Conservation (phyloP, 2,329 filamentous ascomycete genomes). For the Penicillium thymicola region DNA sequence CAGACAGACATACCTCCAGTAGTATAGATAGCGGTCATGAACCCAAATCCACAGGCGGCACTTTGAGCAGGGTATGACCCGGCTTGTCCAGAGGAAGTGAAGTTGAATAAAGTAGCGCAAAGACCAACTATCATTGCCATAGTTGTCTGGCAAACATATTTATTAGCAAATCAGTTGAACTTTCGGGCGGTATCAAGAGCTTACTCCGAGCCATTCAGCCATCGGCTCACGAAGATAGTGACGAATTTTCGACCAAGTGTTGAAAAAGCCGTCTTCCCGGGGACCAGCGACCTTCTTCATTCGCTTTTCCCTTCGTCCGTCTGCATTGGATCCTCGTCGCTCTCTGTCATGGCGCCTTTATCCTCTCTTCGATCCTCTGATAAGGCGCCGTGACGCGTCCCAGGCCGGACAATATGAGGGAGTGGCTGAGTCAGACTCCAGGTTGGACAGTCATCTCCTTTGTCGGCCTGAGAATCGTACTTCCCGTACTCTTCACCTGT, state of each 20-base stretch:
- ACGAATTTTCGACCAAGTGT: slow-evolving; percentile 27
- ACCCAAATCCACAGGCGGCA: slow-evolving; percentile 28
- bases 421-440: slow-evolving; percentile 52
- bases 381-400: slow-evolving; percentile 37
- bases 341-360: not conserved
- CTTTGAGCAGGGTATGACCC: slow-evolving; percentile 22
- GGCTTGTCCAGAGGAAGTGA: slow-evolving; percentile 21
- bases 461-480: slow-evolving; percentile 51
- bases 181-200: not conserved
- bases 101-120: slow-evolving; percentile 25
- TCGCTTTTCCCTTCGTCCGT: not conserved
- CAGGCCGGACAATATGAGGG: slow-evolving; percentile 49
- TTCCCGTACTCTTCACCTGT: slow-evolving; percentile 19
- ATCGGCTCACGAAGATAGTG: slow-evolving; percentile 28
- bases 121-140: slow-evolving; percentile 32
- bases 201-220: slow-evolving; percentile 31
- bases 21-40: slow-evolving; percentile 44
- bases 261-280: slow-evolving; percentile 21
- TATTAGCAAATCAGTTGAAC: not conserved
- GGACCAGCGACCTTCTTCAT: not conserved
- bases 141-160: slow-evolving; percentile 17
- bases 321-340: not conserved
- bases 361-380: slow-evolving; percentile 16
- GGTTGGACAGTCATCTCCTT: slow-evolving; percentile 44
- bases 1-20: slow-evolving; percentile 49